phyloP scores from a whole-genome alignment of 2,329 filamentous ascomycete genomes.

The Aspergillus sp. region DNA sequence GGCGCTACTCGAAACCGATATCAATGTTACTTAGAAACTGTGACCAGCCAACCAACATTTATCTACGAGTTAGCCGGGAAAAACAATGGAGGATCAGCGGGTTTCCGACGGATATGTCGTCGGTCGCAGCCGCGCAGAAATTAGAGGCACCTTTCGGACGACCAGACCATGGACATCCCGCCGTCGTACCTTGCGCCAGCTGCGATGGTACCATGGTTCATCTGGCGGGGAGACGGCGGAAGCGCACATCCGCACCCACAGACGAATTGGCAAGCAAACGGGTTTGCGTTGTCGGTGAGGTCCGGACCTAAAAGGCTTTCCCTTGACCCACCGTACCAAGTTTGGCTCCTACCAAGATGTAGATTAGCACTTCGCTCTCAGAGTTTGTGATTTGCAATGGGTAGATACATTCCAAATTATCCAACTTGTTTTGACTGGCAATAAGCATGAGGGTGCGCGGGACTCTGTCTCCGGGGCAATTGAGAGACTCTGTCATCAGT shows the following conservation, averaged over 20 bases:
- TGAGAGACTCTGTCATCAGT: no score
- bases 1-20: slow-evolving; percentile 22
- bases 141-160: slow-evolving; percentile 21
- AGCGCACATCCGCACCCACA: background rate
- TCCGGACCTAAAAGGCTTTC: background rate
- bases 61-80: slow-evolving; percentile 19
- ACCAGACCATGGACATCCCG: slow-evolving; percentile 20
- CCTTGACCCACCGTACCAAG: no score
- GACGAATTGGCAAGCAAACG: background rate
- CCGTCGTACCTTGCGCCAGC: slow-evolving; percentile 10
- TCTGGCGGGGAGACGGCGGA: background rate
- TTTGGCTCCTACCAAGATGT: no score
- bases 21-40: slow-evolving; percentile 19
- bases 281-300: slow-evolving; percentile 7
- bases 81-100: slow-evolving; percentile 24
- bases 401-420: no score
- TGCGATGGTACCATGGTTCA: slow-evolving; percentile 13
- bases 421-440: no score
- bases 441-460: no score
- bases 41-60: slow-evolving; percentile 24
- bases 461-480: no score
- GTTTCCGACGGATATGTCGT: slow-evolving; percentile 22
- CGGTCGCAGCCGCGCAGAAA: slow-evolving; percentile 16
- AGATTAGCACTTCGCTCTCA: no score
- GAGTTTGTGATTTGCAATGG: no score